Percentiles rank a stretch among this genome's conserved stretches.
Evolutionary conservation across 306 rosid species (phyloP).

Genomic region (Carpinus viminea): DNA sequence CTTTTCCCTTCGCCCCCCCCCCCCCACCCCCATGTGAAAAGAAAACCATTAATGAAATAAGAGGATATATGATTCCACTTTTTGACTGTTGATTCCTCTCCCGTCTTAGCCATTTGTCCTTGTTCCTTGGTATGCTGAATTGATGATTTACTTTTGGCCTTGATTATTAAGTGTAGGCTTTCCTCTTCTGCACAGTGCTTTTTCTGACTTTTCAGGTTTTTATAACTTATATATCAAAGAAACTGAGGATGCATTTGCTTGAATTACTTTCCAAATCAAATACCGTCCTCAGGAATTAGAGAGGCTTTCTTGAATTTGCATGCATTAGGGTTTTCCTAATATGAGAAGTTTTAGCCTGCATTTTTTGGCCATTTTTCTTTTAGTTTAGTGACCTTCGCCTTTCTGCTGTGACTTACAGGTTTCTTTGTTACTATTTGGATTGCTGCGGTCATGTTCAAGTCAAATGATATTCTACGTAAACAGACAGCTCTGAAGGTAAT

Average conservation of each 20-base stretch:
- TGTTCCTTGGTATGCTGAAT: not conserved
- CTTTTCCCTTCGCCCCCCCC: accelerated
- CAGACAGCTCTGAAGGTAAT: slow-evolving; percentile 85
- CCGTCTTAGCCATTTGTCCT: not conserved
- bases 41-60: no score
- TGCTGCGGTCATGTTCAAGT: slow-evolving; percentile 88
- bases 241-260: not conserved
- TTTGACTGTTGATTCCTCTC: not conserved
- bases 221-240: not conserved
- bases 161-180: not conserved
- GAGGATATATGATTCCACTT: not conserved
- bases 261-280: not conserved
- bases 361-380: not conserved
- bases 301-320: not conserved
- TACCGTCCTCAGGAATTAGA: not conserved
- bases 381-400: not conserved
- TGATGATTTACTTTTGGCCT: not conserved
- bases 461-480: slow-evolving; percentile 82
- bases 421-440: slow-evolving; percentile 83
- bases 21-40: no score
- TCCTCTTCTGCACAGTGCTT: not conserved
- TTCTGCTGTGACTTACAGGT: slow-evolving; percentile 39
- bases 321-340: not conserved
- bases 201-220: not conserved
- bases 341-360: not conserved